These are phyloP conservation scores for Solanum chmielewskii DNA, from an alignment of 257 asterid species.

Conservation along the genomic window DNA sequence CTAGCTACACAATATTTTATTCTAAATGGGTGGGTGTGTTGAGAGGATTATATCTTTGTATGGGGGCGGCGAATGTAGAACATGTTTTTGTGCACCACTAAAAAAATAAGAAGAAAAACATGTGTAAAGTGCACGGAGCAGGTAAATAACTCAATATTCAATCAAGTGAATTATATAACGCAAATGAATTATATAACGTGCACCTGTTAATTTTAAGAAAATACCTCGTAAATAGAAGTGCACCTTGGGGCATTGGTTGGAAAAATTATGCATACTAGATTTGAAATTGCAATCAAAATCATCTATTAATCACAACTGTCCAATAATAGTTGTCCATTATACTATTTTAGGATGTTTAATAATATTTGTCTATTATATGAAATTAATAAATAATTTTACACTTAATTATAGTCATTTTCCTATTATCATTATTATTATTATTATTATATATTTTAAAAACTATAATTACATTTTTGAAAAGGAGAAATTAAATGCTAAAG, in stretches of 20 bases:
- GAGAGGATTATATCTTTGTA: too few species aligned
- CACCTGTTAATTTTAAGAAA: too few species aligned
- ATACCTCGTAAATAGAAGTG: not conserved
- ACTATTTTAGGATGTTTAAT: too few species aligned
- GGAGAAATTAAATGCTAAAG: not conserved
- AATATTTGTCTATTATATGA: too few species aligned
- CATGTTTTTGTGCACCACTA: not conserved
- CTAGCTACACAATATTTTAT: not conserved
- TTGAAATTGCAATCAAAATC: not conserved
- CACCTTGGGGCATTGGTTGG: not conserved
- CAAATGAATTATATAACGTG: too few species aligned
- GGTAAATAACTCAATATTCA: too few species aligned
- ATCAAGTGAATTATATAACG: too few species aligned
- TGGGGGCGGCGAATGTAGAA: not conserved
- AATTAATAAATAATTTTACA: too few species aligned
- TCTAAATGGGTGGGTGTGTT: not conserved
- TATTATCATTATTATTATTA: too few species aligned
- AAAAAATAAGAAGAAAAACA: not conserved
- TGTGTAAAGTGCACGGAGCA: not conserved
- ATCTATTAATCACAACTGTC: too few species aligned
- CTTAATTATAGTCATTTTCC: too few species aligned
- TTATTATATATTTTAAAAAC: not conserved
- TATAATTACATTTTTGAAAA: not conserved
- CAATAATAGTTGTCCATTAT: too few species aligned
- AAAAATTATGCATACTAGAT: not conserved